Evolutionary conservation across 202 grass and related monocot species (phyloP).

Genomic region (Zoysia matrella): DNA sequence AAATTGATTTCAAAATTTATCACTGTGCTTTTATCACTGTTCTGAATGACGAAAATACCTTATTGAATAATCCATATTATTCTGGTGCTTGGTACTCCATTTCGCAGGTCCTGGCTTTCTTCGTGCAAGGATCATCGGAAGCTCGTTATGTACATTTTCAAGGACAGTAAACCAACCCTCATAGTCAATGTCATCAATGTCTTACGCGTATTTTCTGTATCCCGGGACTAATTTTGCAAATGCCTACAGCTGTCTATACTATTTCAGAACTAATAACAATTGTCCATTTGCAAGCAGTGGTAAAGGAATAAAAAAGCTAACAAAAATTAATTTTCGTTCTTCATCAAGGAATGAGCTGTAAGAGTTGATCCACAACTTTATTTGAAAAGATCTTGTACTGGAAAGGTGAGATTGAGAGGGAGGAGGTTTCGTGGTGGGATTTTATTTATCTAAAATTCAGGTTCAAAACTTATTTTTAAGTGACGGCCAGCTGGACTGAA

Average conservation of each 20-base stretch:
- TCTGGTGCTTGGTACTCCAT: not conserved
- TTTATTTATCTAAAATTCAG: not conserved
- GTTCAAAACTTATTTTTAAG: not conserved
- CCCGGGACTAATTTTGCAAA: not conserved
- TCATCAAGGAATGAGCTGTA: too few relatives aligned
- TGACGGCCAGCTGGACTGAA: not conserved
- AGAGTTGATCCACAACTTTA: not conserved
- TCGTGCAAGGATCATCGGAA: not conserved
- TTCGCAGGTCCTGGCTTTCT: not conserved
- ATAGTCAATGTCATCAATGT: not conserved
- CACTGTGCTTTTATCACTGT: not conserved
- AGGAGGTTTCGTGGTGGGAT: not conserved
- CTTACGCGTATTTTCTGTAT: not conserved
- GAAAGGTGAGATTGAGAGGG: not conserved
- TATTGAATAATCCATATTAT: not conserved
- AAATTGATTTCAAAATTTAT: not conserved
- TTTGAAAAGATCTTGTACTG: not conserved
- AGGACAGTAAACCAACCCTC: not conserved
- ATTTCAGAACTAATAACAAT: too few relatives aligned
- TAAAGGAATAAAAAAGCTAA: not conserved
- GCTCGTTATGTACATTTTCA: too few relatives aligned
- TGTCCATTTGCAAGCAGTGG: too few relatives aligned
- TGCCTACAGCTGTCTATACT: not conserved
- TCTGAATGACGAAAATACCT: not conserved
- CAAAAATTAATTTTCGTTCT: too few relatives aligned